A percentile compares a stretch with the other conserved stretches of the same genome.
These are phyloP conservation scores for Leccinum broughii DNA, from an alignment of 768 basidiomycete genomes.

Conservation along the genomic window DNA sequence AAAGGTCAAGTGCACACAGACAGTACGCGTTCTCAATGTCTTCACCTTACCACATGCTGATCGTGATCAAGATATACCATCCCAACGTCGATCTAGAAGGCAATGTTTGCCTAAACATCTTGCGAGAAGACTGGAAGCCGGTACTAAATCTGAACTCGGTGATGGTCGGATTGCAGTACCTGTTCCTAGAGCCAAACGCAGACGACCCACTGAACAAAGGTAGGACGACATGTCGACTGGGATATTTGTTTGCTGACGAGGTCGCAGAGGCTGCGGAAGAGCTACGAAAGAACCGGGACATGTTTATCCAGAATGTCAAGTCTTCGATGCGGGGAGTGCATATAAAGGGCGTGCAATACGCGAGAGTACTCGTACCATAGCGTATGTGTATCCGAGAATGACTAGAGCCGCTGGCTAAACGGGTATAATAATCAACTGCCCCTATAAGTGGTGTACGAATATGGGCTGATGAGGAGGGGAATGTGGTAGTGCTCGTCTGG, in stretches of 20 bases:
- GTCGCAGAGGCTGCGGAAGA: constrained; percentile 90
- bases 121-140: constrained; percentile 99
- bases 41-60: constrained; percentile 8
- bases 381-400: constrained; percentile 3
- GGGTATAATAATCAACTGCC: constrained; percentile 60
- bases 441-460: constrained; percentile 88
- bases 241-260: constrained; percentile 12
- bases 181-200: constrained; percentile 98
- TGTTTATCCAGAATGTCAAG: constrained; percentile 85
- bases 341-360: constrained; percentile 79
- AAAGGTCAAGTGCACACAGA: constrained; percentile 97
- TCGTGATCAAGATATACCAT: constrained; percentile 81
- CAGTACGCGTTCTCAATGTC: constrained; percentile 48
- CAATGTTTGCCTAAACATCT: constrained; percentile 97
- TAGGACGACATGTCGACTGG: constrained; percentile 35
- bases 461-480: constrained; percentile 89
- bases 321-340: constrained; percentile 78
- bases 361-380: constrained; percentile 63
- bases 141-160: constrained; percentile 97
- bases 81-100: constrained; percentile 98
- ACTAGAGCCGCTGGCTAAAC: constrained; percentile 9
- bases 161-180: constrained; percentile 97
- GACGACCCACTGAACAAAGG: constrained; percentile 99
- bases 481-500: constrained; percentile 88
- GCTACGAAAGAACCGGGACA: constrained; percentile 83